A percentile compares a stretch with the other conserved stretches of the same genome.
Conservation (phyloP, 75 land plant species). For the Ceratopteris richardii region DNA sequence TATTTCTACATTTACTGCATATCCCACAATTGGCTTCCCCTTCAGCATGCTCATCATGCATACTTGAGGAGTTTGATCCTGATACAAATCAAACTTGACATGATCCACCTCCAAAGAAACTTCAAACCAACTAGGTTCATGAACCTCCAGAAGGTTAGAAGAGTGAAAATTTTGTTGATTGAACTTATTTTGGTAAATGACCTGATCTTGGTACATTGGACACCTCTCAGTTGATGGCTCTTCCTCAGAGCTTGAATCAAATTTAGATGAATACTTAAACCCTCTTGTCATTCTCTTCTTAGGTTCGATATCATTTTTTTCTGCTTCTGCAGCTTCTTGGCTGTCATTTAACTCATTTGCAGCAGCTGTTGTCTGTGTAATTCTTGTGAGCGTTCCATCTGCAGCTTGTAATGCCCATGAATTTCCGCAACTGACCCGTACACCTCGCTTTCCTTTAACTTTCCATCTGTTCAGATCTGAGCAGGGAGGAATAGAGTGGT, state of each 20-base stretch:
- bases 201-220: not conserved
- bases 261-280: not conserved
- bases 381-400: slow-evolving; percentile 6
- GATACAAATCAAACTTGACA: slow-evolving; percentile 28
- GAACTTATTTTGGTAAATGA: not conserved
- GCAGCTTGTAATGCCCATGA: slow-evolving; percentile 16
- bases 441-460: slow-evolving; percentile 63
- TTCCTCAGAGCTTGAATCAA: slow-evolving; percentile 1
- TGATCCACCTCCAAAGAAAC: slow-evolving; percentile 50
- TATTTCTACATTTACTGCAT: slow-evolving; percentile 54
- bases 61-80: slow-evolving; percentile 61
- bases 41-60: slow-evolving; percentile 59
- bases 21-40: slow-evolving; percentile 71
- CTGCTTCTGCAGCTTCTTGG: slow-evolving; percentile 7
- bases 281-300: not conserved
- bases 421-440: slow-evolving; percentile 30
- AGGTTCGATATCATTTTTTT: not conserved
- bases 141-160: not conserved
- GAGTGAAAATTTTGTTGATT: not conserved
- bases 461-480: slow-evolving; percentile 53
- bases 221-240: not conserved
- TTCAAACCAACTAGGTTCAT: slow-evolving; percentile 30
- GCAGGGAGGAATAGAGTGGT: not conserved
- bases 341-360: slow-evolving; percentile 5
- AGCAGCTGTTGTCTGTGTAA: not conserved